phyloP scores from a whole-genome alignment of 129 eudicot genomes.

The Dittrichia graveolens region DNA sequence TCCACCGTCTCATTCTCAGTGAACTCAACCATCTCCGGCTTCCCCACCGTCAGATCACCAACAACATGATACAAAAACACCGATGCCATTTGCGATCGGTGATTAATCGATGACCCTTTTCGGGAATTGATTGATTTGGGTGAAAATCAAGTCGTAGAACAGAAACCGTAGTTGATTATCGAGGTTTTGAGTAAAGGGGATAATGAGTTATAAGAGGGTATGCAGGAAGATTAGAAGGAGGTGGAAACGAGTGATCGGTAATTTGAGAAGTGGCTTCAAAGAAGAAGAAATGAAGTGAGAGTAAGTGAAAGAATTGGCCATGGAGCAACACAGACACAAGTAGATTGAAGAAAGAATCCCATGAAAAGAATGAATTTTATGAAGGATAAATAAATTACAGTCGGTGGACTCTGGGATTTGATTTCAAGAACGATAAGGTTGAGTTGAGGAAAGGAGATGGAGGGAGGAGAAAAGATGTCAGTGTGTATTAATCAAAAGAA shows the following conservation, averaged over 20 bases:
- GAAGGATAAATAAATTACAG: not conserved
- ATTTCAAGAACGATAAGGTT: slow-evolving; percentile 32
- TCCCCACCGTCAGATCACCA: slow-evolving; percentile 98
- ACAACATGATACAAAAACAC: slow-evolving; percentile 92
- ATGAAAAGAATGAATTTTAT: slow-evolving; percentile 33
- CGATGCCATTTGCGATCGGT: slow-evolving; percentile 55
- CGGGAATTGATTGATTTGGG: not conserved
- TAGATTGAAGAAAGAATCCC: slow-evolving; percentile 39
- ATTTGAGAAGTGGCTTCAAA: slow-evolving; percentile 30
- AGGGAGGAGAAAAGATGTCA: slow-evolving; percentile 2
- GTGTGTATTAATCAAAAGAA: not conserved
- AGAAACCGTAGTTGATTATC: not conserved
- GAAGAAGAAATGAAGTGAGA: slow-evolving; percentile 36
- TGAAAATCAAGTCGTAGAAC: not conserved
- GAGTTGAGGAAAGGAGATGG: slow-evolving; percentile 5
- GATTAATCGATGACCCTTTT: not conserved
- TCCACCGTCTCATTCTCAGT: slow-evolving; percentile 76
- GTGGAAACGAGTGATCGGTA: slow-evolving; percentile 61
- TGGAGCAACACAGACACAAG: slow-evolving; percentile 19
- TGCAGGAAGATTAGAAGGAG: slow-evolving; percentile 68
- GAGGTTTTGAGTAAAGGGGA: not conserved
- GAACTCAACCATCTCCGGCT: slow-evolving; percentile 87
- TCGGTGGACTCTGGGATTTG: not conserved
- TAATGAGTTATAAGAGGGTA: slow-evolving; percentile 58
- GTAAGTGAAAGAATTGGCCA: slow-evolving; percentile 44